Evolutionary conservation across 2,329 filamentous ascomycete species (phyloP).

Genomic region (Fusarium liriodendri): DNA sequence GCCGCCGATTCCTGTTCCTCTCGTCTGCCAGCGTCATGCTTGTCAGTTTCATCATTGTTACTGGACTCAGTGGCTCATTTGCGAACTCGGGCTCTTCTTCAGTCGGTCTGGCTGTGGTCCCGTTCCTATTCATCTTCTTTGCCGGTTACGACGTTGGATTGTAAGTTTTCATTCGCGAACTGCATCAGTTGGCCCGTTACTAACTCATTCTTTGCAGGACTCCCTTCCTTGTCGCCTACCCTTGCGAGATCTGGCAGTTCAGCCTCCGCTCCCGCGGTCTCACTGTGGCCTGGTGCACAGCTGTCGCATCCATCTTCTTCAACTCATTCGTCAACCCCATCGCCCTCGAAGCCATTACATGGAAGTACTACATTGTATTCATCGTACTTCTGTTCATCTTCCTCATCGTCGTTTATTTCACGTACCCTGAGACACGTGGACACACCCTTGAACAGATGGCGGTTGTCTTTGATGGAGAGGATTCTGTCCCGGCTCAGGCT

Average conservation of each 20-base stretch:
- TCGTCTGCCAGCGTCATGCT: constrained; percentile 51
- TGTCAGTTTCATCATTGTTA: constrained; percentile 51
- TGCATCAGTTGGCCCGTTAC: background rate
- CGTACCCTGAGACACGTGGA: constrained; percentile 49
- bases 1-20: constrained; percentile 55
- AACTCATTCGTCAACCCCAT: constrained; percentile 51
- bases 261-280: constrained; percentile 52
- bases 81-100: constrained; percentile 39
- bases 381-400: constrained; percentile 33
- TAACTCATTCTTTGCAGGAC: constrained; percentile 40
- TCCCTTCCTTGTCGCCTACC: constrained; percentile 58
- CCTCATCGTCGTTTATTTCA: constrained; percentile 36
- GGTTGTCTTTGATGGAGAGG: constrained; percentile 37
- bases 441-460: constrained; percentile 41
- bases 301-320: constrained; percentile 47
- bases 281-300: constrained; percentile 56
- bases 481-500: constrained; percentile 10
- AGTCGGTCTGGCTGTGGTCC: constrained; percentile 58
- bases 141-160: constrained; percentile 58
- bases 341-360: constrained; percentile 35
- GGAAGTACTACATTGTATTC: constrained; percentile 35
- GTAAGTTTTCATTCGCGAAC: constrained; percentile 13
- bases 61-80: constrained; percentile 50
- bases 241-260: constrained; percentile 49
- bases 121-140: constrained; percentile 60